Evolutionary conservation across 371 early-diverging fungal species (phyloP), one percentile per base, ranked within the genome.

Genomic region (Rhizomucor pusillus): DNA sequence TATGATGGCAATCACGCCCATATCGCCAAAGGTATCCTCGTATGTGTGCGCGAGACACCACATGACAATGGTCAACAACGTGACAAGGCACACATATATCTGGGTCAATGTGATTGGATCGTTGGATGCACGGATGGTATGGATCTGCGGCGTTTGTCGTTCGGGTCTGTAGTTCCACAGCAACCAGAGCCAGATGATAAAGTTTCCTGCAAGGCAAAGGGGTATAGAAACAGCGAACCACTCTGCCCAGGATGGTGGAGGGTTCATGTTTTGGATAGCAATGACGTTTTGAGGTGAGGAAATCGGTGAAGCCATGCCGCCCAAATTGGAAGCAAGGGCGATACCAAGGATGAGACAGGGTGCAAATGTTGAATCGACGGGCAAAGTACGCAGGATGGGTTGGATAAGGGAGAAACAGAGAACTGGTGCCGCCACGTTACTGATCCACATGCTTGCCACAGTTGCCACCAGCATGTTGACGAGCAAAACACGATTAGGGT

Each of bases 401-500:
- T 87, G 86, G 49, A 96, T 90, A 56, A 98, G 69, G 24, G 94
- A 93, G 61, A 96, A 95, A 73, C 98, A 98, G 20, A 98, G 80
- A 10, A 97, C 96, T 13, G 98, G 98, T 0, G 98, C 95, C 4
- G 98, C 98, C 4, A 98, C 98, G 63, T 98, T 98, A 49, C 87
- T 87, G 62, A 97, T 96, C 95, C 94, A 95, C 96, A 96, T 96
- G 73, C 91, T 91, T 3, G 92, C 89, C 62, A 98, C 80, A 1
- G 95, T 93, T 16, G 94, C 93, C 1, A 98, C 94, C 47, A 94
- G 72, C 95, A 98, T 97, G 56, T 90, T 92, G 23, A 93, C 91
- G 34, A 98, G 73, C 12, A 98, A 69, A 3, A 97, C 95, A 11
- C 73, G 72, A 44, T 80, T 81, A 10, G 96, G 94, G 16, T 81